Conservation (phyloP, 2,329 filamentous ascomycete genomes). For the Talaromyces sp. region DNA sequence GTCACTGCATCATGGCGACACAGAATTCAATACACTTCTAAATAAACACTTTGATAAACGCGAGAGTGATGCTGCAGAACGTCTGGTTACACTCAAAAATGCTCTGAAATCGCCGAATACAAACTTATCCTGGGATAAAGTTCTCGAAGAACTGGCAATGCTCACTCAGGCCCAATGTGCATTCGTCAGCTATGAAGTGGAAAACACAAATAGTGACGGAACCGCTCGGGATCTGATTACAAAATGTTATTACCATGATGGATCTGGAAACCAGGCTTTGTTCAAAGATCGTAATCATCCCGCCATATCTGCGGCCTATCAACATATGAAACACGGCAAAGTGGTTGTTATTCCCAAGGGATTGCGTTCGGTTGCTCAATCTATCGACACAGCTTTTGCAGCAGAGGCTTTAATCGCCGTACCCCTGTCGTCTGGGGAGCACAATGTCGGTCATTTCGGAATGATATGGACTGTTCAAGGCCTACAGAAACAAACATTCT, state of each 20-base stretch:
- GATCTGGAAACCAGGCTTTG: conserved; percentile 50
- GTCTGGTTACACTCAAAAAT: conserved; percentile 58
- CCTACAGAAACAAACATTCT: conserved; percentile 52
- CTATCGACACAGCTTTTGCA: conserved; percentile 56
- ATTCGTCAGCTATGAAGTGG: conserved; percentile 61
- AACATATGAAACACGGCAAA: conserved; percentile 69
- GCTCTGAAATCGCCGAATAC: conserved; percentile 52
- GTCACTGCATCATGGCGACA: conserved; percentile 25
- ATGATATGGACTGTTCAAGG: conserved; percentile 66
- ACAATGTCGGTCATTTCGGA: conserved; percentile 66
- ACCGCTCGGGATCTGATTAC: conserved; percentile 63
- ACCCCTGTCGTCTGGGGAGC: conserved; percentile 60
- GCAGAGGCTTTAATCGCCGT: conserved; percentile 66
- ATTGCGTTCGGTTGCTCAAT: conserved; percentile 54
- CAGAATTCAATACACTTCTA: conserved; percentile 25
- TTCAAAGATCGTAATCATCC: conserved; percentile 62
- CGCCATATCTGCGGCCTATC: conserved; percentile 63
- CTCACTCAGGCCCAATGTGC: conserved; percentile 64
- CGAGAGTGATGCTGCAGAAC: conserved; percentile 49
- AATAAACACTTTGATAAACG: conserved; percentile 30
- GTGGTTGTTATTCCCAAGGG: conserved; percentile 65
- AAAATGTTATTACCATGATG: conserved; percentile 65
- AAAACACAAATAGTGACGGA: conserved; percentile 57
- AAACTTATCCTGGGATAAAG: conserved; percentile 61
- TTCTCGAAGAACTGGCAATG: conserved; percentile 62